Percentiles rank a stretch among this genome's conserved stretches.
phyloP scores from a whole-genome alignment of 495 filamentous ascomycete genomes.

The Xylaria bambusicola region DNA sequence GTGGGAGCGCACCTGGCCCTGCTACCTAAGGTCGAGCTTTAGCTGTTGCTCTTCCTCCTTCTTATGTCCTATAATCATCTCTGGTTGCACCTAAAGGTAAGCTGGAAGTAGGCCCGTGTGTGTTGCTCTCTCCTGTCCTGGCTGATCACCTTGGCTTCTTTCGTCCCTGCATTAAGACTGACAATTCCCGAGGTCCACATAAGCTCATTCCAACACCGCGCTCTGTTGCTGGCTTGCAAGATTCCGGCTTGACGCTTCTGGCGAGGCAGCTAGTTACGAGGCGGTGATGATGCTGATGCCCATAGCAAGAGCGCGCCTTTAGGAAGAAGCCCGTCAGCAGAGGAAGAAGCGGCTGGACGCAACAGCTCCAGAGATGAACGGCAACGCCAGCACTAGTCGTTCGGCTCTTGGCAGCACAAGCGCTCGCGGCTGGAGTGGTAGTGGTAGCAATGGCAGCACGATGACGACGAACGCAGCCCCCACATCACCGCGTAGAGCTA shows the following conservation, averaged over 20 bases:
- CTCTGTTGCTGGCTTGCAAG: neutral
- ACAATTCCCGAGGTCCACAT: neutral
- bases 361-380: neutral
- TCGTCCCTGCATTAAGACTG: neutral
- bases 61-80: too few relatives aligned
- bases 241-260: neutral
- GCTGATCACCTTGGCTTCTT: too few relatives aligned
- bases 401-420: neutral
- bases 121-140: too few relatives aligned
- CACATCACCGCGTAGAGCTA: conserved; percentile 15
- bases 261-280: neutral
- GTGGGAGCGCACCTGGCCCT: too few relatives aligned
- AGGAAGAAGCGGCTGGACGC: neutral
- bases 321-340: conserved; percentile 19
- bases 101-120: too few relatives aligned
- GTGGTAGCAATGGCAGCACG: neutral
- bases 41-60: too few relatives aligned
- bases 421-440: neutral
- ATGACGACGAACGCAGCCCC: neutral
- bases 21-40: too few relatives aligned
- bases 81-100: too few relatives aligned
- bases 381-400: neutral
- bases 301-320: conserved; percentile 15
- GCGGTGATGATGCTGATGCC: conserved; percentile 9
- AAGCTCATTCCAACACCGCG: neutral